Percentiles rank a stretch among this genome's conserved stretches.
These are phyloP conservation scores for Ogataea allantospora DNA, from an alignment of 805 yeast species.

Conservation along the genomic window DNA sequence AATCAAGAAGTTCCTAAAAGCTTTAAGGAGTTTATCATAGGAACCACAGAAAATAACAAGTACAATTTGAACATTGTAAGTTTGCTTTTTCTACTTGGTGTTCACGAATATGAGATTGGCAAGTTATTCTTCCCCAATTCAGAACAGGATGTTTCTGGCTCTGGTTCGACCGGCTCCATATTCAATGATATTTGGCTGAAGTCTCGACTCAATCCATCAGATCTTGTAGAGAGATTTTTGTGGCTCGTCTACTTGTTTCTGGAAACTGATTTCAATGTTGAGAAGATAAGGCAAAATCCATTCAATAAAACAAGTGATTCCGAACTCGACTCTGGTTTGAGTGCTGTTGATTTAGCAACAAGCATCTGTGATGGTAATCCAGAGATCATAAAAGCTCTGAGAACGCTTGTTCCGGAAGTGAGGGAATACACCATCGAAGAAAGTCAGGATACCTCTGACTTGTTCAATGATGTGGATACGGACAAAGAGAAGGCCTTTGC, in stretches of 20 bases:
- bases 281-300: constrained; percentile 38
- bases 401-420: constrained; percentile 25
- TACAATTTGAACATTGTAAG: constrained; percentile 60
- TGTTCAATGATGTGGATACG: constrained; percentile 44
- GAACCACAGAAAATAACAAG: constrained; percentile 17
- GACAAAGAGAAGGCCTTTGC: constrained; percentile 48
- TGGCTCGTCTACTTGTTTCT: constrained; percentile 82
- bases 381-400: constrained; percentile 26
- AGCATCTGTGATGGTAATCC: constrained; percentile 22
- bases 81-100: constrained; percentile 69
- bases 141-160: constrained; percentile 11
- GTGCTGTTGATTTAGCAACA: constrained; percentile 20
- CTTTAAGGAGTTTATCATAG: constrained; percentile 42
- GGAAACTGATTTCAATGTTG: constrained; percentile 64
- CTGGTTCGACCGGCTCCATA: constrained; percentile 38
- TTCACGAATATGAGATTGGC: constrained; percentile 44
- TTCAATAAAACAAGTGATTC: constrained; percentile 22
- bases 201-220: constrained; percentile 55
- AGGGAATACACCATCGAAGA: constrained; percentile 1
- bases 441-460: constrained; percentile 5
- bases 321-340: constrained; percentile 10
- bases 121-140: constrained; percentile 27
- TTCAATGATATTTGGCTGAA: constrained; percentile 76
- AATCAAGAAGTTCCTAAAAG: constrained; percentile 47
- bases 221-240: constrained; percentile 69